phyloP scores from a whole-genome alignment of 2,329 filamentous ascomycete genomes.

The Claviceps paspali region DNA sequence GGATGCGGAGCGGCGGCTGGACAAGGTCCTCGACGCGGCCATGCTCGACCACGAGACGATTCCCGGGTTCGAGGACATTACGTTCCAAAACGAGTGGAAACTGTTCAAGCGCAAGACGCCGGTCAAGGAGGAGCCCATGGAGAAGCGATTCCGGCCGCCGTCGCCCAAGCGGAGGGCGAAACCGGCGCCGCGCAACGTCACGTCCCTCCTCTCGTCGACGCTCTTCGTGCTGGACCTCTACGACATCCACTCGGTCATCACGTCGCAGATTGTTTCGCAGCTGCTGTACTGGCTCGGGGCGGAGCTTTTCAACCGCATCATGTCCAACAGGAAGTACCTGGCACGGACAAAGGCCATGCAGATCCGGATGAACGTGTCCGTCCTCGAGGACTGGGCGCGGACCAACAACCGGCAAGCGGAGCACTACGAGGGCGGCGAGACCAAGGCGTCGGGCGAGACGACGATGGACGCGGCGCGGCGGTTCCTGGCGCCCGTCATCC shows the following conservation, averaged over 20 bases:
- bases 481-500: conserved; percentile 80
- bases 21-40: conserved; percentile 83
- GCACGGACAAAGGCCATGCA: conserved; percentile 98
- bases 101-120: conserved; percentile 85
- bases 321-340: conserved; percentile 89
- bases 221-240: conserved; percentile 97
- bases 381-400: conserved; percentile 88
- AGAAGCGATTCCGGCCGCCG: conserved; percentile 82
- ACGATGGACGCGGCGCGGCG: conserved; percentile 71
- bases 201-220: conserved; percentile 85
- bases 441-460: conserved; percentile 68
- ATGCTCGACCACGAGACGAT: conserved; percentile 99
- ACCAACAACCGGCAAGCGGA: conserved; percentile 88
- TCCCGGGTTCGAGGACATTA: conserved; percentile 88
- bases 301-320: conserved; percentile 93
- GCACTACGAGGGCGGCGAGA: conserved; percentile 87
- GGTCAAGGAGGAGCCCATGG: conserved; percentile 74
- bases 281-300: conserved; percentile 92
- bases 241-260: conserved; percentile 95
- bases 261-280: conserved; percentile 78
- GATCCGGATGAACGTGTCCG: conserved; percentile 96
- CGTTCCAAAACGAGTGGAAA: conserved; percentile 98
- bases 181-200: conserved; percentile 85
- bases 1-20: conserved; percentile 87
- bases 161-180: conserved; percentile 89